Base-by-base conservation (phyloP, 1,139 yeast genomes). In the Candida sp. region DNA sequence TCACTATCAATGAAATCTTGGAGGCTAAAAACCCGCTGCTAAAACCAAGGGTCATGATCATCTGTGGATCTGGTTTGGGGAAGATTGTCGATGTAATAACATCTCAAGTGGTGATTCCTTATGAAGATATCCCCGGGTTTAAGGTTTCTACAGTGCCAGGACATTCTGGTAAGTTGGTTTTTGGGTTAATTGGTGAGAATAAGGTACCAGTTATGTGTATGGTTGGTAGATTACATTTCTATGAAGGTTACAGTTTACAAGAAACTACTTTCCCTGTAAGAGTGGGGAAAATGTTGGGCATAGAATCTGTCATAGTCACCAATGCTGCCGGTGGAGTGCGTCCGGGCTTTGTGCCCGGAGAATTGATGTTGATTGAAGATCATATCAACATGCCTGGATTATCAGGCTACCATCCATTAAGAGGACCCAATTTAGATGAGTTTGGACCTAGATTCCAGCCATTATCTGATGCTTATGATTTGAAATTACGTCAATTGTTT, bases 261-360 rank as follows among this genome's bases (percentile, higher is more conserved):
- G 87, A 87, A 47, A 85, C 96, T 1, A 88, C 91, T 0, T 87
- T 89, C 61, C 97, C 98, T 0, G 74, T 93, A 21, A 77, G 98
- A 48, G 83, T 87, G 25, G 82, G 95, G 46, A 74, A 80, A 45
- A 62, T 70, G 33, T 66, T 91, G 53, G 87, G 85, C 0, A 80
- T 84, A 33, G 63, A 72, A 36, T 71, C 73, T 4, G 70, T 91
- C 36, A 71, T 93, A 29, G 96, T 84, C 3, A 93, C 98, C 22
- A 93, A 93, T 63, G 98, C 98, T 1, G 96, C 97, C 2, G 99
- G 98, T 32, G 97, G 97, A 1, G 64, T 86, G 36, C 86, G 88
- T 57, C 64, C 77, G 2, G 58, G 58, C 1, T 91, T 67, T 62
- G 74, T 73, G 43, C 88, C 93, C 1, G 97, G 98, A 22, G 98